A percentile compares a stretch with the other conserved stretches of the same genome.
Evolutionary conservation across 176 grass and related monocot species (phyloP).

Genomic region (Thinopyrum elongatum): DNA sequence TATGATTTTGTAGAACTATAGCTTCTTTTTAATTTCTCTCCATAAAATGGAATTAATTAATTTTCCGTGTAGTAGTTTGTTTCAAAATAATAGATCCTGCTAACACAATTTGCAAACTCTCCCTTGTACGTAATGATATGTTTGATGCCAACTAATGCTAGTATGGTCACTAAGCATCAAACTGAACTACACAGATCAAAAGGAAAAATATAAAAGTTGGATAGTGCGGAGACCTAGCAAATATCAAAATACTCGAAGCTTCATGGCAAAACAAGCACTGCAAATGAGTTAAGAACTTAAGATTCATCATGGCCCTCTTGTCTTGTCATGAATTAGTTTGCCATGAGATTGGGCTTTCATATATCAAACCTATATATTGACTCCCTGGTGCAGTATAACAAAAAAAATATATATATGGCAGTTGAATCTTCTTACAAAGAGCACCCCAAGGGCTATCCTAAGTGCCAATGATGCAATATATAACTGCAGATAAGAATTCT

Average conservation of each 20-base stretch:
- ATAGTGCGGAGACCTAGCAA: neutral
- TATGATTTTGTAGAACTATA: conserved; percentile 4
- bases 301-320: neutral
- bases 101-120: neutral
- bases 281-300: neutral
- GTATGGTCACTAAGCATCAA: neutral
- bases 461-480: neutral
- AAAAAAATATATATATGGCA: neutral
- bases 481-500: conserved; percentile 6
- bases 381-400: neutral
- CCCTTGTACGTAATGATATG: neutral
- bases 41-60: neutral
- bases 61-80: neutral
- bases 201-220: neutral
- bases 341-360: neutral
- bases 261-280: neutral
- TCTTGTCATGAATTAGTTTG: neutral
- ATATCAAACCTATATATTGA: neutral
- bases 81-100: neutral
- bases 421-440: conserved; percentile 20
- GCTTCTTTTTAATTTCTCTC: neutral
- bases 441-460: neutral
- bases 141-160: neutral
- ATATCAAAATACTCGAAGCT: neutral
- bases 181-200: neutral